Evolutionary conservation across 2,329 filamentous ascomycete species (phyloP).

Genomic region (Hypoxylon sp.): DNA sequence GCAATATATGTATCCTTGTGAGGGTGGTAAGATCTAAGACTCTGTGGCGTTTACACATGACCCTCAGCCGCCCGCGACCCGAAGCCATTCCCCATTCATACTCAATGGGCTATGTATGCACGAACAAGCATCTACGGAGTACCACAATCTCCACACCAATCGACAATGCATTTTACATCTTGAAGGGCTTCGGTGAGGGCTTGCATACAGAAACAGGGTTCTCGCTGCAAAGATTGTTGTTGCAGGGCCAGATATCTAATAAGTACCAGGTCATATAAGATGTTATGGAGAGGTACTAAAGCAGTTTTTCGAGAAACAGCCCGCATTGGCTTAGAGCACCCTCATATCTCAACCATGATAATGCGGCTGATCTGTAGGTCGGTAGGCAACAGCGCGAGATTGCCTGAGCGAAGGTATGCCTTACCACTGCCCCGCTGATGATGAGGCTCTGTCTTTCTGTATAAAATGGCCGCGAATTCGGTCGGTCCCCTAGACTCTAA

Average conservation of each 20-base stretch:
- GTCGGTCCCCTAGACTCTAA: not conserved
- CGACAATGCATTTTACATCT: not conserved
- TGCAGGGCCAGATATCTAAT: not conserved
- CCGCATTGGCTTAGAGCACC: too few relatives aligned
- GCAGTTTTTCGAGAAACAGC: too few relatives aligned
- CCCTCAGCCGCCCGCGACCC: not conserved
- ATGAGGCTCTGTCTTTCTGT: slow-evolving; percentile 3
- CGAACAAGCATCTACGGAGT: not conserved
- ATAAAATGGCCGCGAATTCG: not conserved
- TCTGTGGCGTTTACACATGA: slow-evolving; percentile 6
- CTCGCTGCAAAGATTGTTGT: not conserved
- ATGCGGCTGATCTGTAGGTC: not conserved
- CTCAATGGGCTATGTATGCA: not conserved
- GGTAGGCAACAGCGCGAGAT: slow-evolving; percentile 3
- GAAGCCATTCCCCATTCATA: slow-evolving; percentile 1
- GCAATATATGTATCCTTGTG: not conserved
- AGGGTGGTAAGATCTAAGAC: not conserved
- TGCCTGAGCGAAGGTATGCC: slow-evolving; percentile 2
- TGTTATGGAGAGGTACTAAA: not conserved
- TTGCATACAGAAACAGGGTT: not conserved
- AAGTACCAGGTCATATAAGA: not conserved
- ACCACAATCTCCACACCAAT: slow-evolving; percentile 8
- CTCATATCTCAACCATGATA: not conserved
- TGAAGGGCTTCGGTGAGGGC: not conserved
- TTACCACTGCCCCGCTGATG: not conserved